Evolutionary conservation across 495 filamentous ascomycete species (phyloP).

Genomic region (Aspergillus asperescens): DNA sequence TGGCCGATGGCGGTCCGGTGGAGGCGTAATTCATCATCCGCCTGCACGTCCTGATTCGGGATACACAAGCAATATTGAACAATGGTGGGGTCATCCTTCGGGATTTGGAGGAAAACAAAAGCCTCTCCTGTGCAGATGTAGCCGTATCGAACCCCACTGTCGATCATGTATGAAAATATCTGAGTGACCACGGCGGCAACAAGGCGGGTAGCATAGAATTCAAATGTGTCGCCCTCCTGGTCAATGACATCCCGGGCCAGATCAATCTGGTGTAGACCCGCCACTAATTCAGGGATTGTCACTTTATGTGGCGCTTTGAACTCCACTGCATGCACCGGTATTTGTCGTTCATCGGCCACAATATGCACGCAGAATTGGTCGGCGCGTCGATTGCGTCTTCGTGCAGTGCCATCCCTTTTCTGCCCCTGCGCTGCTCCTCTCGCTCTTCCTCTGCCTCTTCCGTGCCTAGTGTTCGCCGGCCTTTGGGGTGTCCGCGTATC

Average conservation of each 20-base stretch:
- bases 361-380: slow-evolving; percentile 23
- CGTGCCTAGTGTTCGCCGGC: slow-evolving; percentile 14
- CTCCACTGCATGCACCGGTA: slow-evolving; percentile 24
- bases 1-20: slow-evolving; percentile 41
- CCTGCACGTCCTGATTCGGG: slow-evolving; percentile 28
- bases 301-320: slow-evolving; percentile 28
- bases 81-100: slow-evolving; percentile 28
- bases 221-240: slow-evolving; percentile 26
- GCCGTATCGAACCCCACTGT: slow-evolving; percentile 34
- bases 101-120: slow-evolving; percentile 45
- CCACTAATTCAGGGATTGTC: slow-evolving; percentile 24
- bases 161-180: slow-evolving; percentile 47
- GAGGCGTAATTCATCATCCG: slow-evolving; percentile 24
- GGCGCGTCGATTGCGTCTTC: slow-evolving; percentile 19
- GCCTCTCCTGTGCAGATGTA: slow-evolving; percentile 44
- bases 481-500: slow-evolving; percentile 18
- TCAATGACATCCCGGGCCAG: slow-evolving; percentile 27
- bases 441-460: slow-evolving; percentile 19
- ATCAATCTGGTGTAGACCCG: slow-evolving; percentile 27
- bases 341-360: slow-evolving; percentile 19
- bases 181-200: slow-evolving; percentile 40
- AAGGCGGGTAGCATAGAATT: slow-evolving; percentile 31
- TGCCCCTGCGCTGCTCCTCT: slow-evolving; percentile 13
- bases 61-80: slow-evolving; percentile 28
- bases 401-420: slow-evolving; percentile 13